A percentile compares a stretch with the other conserved stretches of the same genome.
Conservation (phyloP, 805 yeast genomes). For the Hanseniaspora valbyensis region DNA sequence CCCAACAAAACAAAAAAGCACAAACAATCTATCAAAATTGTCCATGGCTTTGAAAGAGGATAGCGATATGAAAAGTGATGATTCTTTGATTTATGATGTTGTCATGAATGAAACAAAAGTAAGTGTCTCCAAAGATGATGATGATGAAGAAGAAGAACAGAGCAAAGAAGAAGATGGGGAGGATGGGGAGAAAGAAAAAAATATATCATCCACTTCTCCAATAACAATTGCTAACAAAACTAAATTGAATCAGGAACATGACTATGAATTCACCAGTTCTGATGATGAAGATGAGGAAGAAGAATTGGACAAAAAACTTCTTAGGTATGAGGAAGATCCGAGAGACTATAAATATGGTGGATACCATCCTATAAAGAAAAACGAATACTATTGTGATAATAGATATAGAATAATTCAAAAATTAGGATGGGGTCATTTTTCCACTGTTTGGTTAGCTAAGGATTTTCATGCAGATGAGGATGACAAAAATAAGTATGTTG, state of each 20-base stretch:
- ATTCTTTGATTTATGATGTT: no score
- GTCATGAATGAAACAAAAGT: no score
- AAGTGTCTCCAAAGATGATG: no score
- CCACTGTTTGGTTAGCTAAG: constrained; percentile 86
- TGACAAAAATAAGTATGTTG: constrained; percentile 57
- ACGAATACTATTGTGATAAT: constrained; percentile 68
- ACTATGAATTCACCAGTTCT: constrained; percentile 12
- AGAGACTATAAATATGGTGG: constrained; percentile 89
- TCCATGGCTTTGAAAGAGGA: background rate
- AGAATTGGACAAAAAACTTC: constrained; percentile 33
- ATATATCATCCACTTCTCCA: background rate
- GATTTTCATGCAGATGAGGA: constrained; percentile 34
- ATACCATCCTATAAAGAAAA: constrained; percentile 85
- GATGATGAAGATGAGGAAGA: constrained; percentile 21
- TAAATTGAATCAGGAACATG: background rate
- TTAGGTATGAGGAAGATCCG: constrained; percentile 66
- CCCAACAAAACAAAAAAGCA: background rate
- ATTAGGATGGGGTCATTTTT: constrained; percentile 97
- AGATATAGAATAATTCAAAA: constrained; percentile 75
- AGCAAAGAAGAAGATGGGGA: no score
- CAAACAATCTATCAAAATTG: background rate
- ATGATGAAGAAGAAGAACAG: no score
- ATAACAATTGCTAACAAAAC: background rate
- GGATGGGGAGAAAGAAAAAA: background rate
- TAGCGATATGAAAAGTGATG: background rate